These are phyloP conservation scores for Citrus medica DNA, from an alignment of 345 rosid species.

Conservation along the genomic window DNA sequence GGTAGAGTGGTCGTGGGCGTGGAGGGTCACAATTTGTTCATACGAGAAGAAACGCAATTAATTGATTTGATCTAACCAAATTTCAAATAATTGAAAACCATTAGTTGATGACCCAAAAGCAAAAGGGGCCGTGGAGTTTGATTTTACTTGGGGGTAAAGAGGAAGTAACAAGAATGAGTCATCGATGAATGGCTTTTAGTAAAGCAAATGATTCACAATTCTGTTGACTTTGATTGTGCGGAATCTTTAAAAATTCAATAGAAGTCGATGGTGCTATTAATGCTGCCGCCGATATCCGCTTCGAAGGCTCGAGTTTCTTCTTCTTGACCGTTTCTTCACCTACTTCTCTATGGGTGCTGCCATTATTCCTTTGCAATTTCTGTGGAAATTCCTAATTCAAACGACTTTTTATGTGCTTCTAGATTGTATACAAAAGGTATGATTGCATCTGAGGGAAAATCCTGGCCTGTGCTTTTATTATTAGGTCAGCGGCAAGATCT, in stretches of 20 bases:
- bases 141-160: not conserved
- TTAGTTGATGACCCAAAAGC: too few relatives aligned
- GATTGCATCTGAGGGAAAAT: not conserved
- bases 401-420: not conserved
- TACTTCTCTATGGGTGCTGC: not conserved
- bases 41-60: not conserved
- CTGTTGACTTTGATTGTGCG: conserved; percentile 22
- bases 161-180: not conserved
- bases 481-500: not conserved
- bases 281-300: not conserved
- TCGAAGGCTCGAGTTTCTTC: not conserved
- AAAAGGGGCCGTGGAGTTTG: not conserved
- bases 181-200: not conserved
- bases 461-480: not conserved
- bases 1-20: too few relatives aligned
- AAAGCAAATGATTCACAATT: conserved; percentile 8
- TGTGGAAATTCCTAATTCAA: not conserved
- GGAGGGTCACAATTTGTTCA: not conserved
- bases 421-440: too few relatives aligned
- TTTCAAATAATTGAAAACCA: not conserved
- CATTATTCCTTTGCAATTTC: not conserved
- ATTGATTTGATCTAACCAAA: not conserved
- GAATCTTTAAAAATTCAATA: conserved; percentile 1
- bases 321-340: conserved; percentile 12
- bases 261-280: not conserved